Conservation (phyloP, 2,329 filamentous ascomycete genomes). For the Talaromyces sp. region DNA sequence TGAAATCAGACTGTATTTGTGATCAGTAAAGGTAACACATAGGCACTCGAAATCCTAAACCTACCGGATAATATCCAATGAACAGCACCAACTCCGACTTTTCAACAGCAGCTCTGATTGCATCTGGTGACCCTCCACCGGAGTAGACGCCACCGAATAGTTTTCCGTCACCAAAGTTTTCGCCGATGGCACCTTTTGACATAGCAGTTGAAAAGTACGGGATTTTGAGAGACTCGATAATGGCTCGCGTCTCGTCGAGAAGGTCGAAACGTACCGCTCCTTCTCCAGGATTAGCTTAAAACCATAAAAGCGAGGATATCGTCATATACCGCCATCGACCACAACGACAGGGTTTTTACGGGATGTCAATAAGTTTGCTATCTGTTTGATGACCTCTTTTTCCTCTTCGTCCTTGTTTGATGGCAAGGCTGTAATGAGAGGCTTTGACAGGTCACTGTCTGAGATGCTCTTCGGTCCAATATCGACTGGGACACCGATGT, state of each 20-base stretch:
- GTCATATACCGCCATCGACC: conserved; percentile 1
- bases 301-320: too few species aligned
- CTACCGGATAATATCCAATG: conserved; percentile 6
- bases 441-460: neutral
- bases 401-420: neutral
- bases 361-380: neutral
- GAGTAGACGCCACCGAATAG: conserved; percentile 14
- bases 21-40: neutral
- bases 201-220: conserved; percentile 14
- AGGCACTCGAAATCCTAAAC: neutral
- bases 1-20: conserved; percentile 14
- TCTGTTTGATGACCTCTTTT: neutral
- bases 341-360: conserved; percentile 1
- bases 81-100: neutral
- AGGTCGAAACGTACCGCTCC: conserved; percentile 1
- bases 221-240: conserved; percentile 1
- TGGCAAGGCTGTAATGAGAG: conserved; percentile 1
- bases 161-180: neutral
- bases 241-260: neutral
- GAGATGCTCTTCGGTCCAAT: conserved; percentile 5
- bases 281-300: neutral
- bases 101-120: conserved; percentile 6
- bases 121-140: neutral
- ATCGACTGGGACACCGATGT: conserved; percentile 15
- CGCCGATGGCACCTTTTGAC: conserved; percentile 9